Conservation (phyloP, 148 eudicot genomes). For the Rhododendron simsii region DNA sequence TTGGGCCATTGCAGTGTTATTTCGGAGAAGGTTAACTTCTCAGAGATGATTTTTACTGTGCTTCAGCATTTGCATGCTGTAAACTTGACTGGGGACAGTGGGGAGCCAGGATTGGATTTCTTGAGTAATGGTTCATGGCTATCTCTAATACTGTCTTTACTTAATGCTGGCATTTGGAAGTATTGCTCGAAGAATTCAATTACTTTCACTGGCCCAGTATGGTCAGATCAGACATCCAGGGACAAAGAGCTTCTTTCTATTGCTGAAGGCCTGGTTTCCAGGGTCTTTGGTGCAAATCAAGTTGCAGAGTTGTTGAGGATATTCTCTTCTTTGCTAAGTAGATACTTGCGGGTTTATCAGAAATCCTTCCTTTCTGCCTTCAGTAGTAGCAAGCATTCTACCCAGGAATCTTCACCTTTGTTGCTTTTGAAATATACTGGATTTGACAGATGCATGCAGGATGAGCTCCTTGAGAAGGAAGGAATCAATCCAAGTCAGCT, state of each 20-base stretch:
- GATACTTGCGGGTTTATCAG: conserved; percentile 52
- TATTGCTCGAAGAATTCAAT: conserved; percentile 39
- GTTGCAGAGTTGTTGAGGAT: conserved; percentile 40
- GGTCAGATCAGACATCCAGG: conserved; percentile 35
- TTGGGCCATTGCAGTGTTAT: conserved; percentile 30
- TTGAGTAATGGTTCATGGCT: conserved; percentile 74
- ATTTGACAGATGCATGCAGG: conserved; percentile 56
- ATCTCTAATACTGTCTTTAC: conserved; percentile 59
- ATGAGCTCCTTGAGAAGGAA: conserved; percentile 44
- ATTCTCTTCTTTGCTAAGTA: conserved; percentile 55
- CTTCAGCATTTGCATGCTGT: conserved; percentile 50
- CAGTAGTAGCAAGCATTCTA: conserved; percentile 26
- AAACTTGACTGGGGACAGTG: conserved; percentile 32
- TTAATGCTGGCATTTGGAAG: conserved; percentile 44
- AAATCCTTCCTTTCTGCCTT: conserved; percentile 54
- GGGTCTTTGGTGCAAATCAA: conserved; percentile 38
- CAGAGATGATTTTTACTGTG: conserved; percentile 37
- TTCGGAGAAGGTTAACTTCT: conserved; percentile 28
- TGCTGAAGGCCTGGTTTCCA: conserved; percentile 43
- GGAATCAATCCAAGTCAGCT: conserved; percentile 34
- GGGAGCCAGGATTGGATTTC: conserved; percentile 68
- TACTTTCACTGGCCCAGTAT: conserved; percentile 23
- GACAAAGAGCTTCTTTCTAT: conserved; percentile 51
- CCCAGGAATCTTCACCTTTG: conserved; percentile 37
- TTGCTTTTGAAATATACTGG: conserved; percentile 67